Percentiles rank a stretch among this genome's conserved stretches.
These are phyloP conservation scores for Polysphondylium violaceum DNA, from an alignment of 78 protist species.

Conservation along the genomic window DNA sequence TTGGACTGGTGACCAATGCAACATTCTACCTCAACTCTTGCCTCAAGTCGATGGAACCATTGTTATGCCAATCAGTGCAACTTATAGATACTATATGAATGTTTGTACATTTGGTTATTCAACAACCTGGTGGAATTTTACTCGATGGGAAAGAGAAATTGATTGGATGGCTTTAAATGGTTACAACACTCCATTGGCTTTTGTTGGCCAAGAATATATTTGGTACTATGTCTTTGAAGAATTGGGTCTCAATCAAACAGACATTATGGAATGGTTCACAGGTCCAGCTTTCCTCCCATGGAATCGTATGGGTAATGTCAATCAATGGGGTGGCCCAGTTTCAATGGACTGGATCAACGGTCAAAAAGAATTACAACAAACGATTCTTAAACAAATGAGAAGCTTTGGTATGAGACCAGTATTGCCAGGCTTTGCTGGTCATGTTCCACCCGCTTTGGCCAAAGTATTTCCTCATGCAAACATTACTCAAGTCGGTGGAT, in stretches of 20 bases:
- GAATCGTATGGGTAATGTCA: constrained; percentile 92
- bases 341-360: constrained; percentile 50
- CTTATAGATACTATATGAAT: constrained; percentile 84
- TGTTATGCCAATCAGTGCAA: not conserved
- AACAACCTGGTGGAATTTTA: constrained; percentile 85
- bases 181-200: constrained; percentile 88
- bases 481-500: constrained; percentile 44
- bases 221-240: constrained; percentile 81
- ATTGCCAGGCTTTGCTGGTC: constrained; percentile 92
- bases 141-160: constrained; percentile 88
- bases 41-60: not conserved
- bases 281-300: constrained; percentile 95
- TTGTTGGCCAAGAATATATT: constrained; percentile 90
- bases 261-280: constrained; percentile 70
- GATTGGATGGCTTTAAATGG: constrained; percentile 95
- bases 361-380: constrained; percentile 72
- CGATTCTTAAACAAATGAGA: constrained; percentile 83
- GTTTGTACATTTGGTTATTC: constrained; percentile 87
- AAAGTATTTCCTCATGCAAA: constrained; percentile 70
- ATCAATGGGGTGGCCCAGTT: constrained; percentile 90
- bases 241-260: constrained; percentile 65
- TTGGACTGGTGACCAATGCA: constrained; percentile 74
- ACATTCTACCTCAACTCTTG: not conserved
- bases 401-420: constrained; percentile 87
- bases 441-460: constrained; percentile 82